A percentile compares a stretch with the other conserved stretches of the same genome.
phyloP scores from a whole-genome alignment of 305 asterid genomes.

The Fraxinus baroniana region DNA sequence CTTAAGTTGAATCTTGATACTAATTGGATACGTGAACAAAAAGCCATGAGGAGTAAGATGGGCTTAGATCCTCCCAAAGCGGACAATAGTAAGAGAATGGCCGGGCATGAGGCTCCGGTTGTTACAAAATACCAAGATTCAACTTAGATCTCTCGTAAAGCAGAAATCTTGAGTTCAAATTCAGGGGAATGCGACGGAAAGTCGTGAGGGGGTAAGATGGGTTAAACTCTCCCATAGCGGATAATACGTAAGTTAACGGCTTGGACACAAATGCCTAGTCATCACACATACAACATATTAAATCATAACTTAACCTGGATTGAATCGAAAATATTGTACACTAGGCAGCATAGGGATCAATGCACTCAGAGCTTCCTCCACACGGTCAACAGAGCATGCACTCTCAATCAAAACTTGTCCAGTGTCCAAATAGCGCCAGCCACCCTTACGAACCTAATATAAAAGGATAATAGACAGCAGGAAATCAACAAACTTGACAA shows the following conservation, averaged over 20 bases:
- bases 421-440: constrained; percentile 98
- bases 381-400: constrained; percentile 99
- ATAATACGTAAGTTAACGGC: neutral
- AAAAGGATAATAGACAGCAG: constrained; percentile 27
- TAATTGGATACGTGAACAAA: neutral
- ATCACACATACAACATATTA: neutral
- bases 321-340: constrained; percentile 89
- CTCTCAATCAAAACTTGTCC: constrained; percentile 98
- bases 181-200: neutral
- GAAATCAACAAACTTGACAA: constrained; percentile 6
- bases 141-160: neutral
- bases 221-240: neutral
- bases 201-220: neutral
- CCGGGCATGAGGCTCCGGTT: neutral
- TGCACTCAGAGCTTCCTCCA: constrained; percentile 92
- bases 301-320: constrained; percentile 68
- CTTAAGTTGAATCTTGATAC: neutral
- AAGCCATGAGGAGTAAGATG: neutral
- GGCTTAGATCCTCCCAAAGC: neutral
- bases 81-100: neutral
- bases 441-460: constrained; percentile 86
- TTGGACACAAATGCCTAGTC: neutral
- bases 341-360: constrained; percentile 96
- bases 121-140: neutral
- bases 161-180: neutral